Evolutionary conservation across 2,329 filamentous ascomycete genomes (phyloP), one percentile per base, ranked within the genome.

Genomic region (Phialocephala subalpina): DNA sequence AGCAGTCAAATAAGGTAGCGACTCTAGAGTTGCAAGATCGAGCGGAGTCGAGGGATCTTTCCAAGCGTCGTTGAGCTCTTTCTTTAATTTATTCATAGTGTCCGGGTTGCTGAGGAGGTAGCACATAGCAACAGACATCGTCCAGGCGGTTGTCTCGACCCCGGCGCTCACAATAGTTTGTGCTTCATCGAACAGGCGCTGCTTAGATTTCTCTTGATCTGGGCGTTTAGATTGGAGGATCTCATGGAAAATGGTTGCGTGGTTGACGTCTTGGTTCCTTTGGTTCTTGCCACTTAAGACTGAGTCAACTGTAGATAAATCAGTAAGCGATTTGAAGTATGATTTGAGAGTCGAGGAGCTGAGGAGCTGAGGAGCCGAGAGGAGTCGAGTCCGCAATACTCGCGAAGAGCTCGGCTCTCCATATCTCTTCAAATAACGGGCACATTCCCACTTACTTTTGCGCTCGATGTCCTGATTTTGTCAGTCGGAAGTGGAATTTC

Each of bases 71-170:
- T 66, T 65, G 5, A 82, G 74, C 65, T 82, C 80, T 0, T 68
- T 60, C 11, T 71, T 72, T 8, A 83, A 67, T 3, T 65, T 71
- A 1, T 64, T 18, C 0, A 77, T 67, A 12, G 78, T 72, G 0
- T 65, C 5, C 0, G 77, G 74, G 16, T 78, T 72, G 12, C 70
- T 65, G 14, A 79, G 75, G 1, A 82, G 66, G 73, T 79, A 64
- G 70, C 75, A 81, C 2, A 75, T 71, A 9, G 76, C 67, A n/a
- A 78, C 66, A 2, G 73, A 67, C 16, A 82, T 70, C 0, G 75
- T 69, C 68, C 73, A 75, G 11, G 72, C 73, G 0, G 73, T 76
- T 0, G 79, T 82, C 8, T 57, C 55, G 9, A 57, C 33, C 6
- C 55, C 55, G 22, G 55, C 55, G 22, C 55, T 57, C 2, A 57